Evolutionary conservation across 805 yeast genomes (phyloP).

Genomic region (Saccharomycodes ludwigii): DNA sequence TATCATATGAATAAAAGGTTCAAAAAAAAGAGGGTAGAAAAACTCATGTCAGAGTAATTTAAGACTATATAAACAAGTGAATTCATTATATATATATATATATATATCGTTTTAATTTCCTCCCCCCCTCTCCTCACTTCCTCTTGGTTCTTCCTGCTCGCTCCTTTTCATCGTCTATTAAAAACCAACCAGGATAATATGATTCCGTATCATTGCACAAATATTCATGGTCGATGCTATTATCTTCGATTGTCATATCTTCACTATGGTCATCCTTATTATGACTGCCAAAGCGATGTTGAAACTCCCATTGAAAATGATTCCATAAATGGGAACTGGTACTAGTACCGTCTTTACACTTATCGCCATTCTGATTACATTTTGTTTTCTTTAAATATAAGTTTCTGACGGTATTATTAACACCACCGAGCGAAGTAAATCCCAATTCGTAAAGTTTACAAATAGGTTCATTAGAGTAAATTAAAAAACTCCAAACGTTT

Average conservation of each 20-base stretch:
- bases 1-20: background rate
- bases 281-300: conserved; percentile 11
- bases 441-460: conserved; percentile 74
- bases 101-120: too few relatives aligned
- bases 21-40: background rate
- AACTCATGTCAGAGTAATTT: too few relatives aligned
- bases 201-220: background rate
- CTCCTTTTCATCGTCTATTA: conserved; percentile 19
- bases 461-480: conserved; percentile 46
- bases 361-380: too few relatives aligned
- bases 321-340: too few relatives aligned
- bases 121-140: background rate
- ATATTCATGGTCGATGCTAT: background rate
- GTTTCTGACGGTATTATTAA: conserved; percentile 56
- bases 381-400: conserved; percentile 34
- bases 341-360: too few relatives aligned
- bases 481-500: conserved; percentile 76
- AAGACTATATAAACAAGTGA: too few relatives aligned
- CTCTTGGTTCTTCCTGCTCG: conserved; percentile 21
- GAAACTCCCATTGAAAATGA: conserved; percentile 18
- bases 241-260: too few relatives aligned
- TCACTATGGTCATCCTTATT: conserved; percentile 1
- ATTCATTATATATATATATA: background rate
- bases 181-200: conserved; percentile 24
- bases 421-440: conserved; percentile 83